Base-by-base conservation (phyloP, 2,329 filamentous ascomycete species). In the Bipolaris victoriae region DNA sequence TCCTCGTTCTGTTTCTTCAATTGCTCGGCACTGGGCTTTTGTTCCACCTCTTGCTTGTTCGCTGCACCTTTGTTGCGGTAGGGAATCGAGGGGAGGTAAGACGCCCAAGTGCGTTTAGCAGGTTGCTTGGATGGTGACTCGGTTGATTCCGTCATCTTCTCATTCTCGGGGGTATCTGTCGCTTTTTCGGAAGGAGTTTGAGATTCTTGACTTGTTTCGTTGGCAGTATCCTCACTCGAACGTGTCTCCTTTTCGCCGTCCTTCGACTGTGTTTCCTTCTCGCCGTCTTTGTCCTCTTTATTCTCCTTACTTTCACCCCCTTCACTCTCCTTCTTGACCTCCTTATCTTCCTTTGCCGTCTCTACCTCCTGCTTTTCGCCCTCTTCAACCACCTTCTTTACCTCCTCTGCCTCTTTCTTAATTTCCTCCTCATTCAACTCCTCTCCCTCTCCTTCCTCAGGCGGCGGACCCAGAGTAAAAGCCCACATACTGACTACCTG, bases 401-500 rank as follows among this genome's bases (percentile, higher is more conserved):
- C 44, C n/a, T 58, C 59, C 45, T 65, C 66, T 40, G 61, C 65
- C 49, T 68, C 62, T 52, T 68, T 53, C 56, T 67, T 64, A 20
- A 67, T 60, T 52, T 73, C 66, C 33, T 71, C 65, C 50, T 72
- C 61, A 45, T 70, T 63, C 24, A 66, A 18, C 44, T 63, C 63
- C 2, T 62, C 65, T 0, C 61, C 65, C 1, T 74, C 73, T 7
- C 63, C 74, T 16, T 76, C 70, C 35, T 76, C 73, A 3, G 80
- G 80, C 15, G 80, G 80, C n/a, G 76, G 71, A 9, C 76, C 76
- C 33, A 83, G 62, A 1, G 78, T 78, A 62, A 83, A 82, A 0
- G 79, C 81, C 81, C 81, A 83, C 22, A 78, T 80, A 55, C 80
- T 80, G 22, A 82, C 74, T 9, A 81, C 78, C 68, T 83, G 81